A percentile compares a stretch with the other conserved stretches of the same genome.
Conservation (phyloP, 805 yeast genomes). For the Metschnikowia kunwiensis region DNA sequence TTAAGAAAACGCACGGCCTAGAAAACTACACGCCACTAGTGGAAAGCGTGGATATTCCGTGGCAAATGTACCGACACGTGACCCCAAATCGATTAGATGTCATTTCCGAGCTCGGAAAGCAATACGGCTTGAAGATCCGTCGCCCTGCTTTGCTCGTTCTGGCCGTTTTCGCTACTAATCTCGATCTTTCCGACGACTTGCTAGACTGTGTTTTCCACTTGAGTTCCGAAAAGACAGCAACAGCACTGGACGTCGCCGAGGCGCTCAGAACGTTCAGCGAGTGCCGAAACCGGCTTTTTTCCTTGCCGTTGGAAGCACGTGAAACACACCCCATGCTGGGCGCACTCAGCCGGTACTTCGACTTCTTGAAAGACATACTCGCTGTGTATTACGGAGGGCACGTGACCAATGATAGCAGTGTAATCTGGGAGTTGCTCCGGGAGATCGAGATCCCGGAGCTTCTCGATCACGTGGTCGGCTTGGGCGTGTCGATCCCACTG, state of each 20-base stretch:
- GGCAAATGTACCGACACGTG: slow-evolving; percentile 1
- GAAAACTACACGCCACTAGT: slow-evolving; percentile 4
- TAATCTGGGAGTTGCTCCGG: slow-evolving; percentile 14
- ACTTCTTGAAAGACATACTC: slow-evolving; percentile 2
- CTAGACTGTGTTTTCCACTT: background rate
- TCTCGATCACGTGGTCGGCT: slow-evolving; percentile 12
- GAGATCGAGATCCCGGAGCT: slow-evolving; percentile 17
- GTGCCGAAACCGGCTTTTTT: slow-evolving; percentile 8
- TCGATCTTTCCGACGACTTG: background rate
- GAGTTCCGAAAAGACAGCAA: background rate
- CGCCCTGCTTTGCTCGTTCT: slow-evolving; percentile 7
- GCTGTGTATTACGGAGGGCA: slow-evolving; percentile 4
- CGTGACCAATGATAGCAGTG: slow-evolving; percentile 3
- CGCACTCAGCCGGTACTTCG: slow-evolving; percentile 5
- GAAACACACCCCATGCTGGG: slow-evolving; percentile 7
- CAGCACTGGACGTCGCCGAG: slow-evolving; percentile 5
- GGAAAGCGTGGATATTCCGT: slow-evolving; percentile 1
- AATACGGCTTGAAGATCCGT: slow-evolving; percentile 5
- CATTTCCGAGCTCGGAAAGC: slow-evolving; percentile 2
- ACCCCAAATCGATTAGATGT: background rate
- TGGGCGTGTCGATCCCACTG: slow-evolving; percentile 16
- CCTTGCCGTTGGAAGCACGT: slow-evolving; percentile 7
- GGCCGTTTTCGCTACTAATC: slow-evolving; percentile 2
- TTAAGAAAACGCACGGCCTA: slow-evolving; percentile 6
- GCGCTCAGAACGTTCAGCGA: slow-evolving; percentile 8